Evolutionary conservation across 768 basidiomycete genomes (phyloP).

Genomic region (Plicaturopsis crispa): DNA sequence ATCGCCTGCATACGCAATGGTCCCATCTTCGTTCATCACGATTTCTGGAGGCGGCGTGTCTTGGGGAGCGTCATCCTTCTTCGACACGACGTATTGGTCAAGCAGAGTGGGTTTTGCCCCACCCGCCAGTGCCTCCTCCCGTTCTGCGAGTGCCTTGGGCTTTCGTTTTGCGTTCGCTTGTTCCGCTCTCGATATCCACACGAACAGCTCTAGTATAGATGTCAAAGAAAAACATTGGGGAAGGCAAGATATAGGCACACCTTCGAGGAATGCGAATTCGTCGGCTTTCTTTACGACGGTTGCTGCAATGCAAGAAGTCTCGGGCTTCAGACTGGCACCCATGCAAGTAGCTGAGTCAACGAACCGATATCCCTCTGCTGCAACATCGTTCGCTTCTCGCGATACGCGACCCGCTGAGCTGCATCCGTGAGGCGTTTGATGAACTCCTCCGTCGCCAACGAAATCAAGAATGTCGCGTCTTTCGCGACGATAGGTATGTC

Average conservation of each 20-base stretch:
- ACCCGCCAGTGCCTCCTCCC: slow-evolving; percentile 9
- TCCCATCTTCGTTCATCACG: slow-evolving; percentile 53
- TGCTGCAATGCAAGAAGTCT: slow-evolving; percentile 28
- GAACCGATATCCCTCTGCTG: slow-evolving; percentile 77
- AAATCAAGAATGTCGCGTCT: slow-evolving; percentile 75
- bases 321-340: background rate
- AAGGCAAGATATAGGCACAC: slow-evolving; percentile 27
- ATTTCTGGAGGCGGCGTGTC: slow-evolving; percentile 24
- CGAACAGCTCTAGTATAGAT: slow-evolving; percentile 35
- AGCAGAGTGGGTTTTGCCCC: slow-evolving; percentile 32
- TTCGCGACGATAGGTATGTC: slow-evolving; percentile 69
- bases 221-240: background rate
- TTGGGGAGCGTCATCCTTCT: slow-evolving; percentile 14
- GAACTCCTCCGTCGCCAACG: slow-evolving; percentile 85
- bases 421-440: slow-evolving; percentile 69
- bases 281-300: slow-evolving; percentile 57
- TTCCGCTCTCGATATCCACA: slow-evolving; percentile 29
- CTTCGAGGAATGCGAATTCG: slow-evolving; percentile 75
- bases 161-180: slow-evolving; percentile 39
- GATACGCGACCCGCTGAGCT: slow-evolving; percentile 58
- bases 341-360: slow-evolving; percentile 12
- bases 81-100: slow-evolving; percentile 38
- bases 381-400: slow-evolving; percentile 67
- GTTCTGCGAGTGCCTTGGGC: slow-evolving; percentile 22
- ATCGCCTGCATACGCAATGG: slow-evolving; percentile 37